phyloP scores from a whole-genome alignment of 2,329 filamentous ascomycete genomes.

The Fusarium brachygibbosum region DNA sequence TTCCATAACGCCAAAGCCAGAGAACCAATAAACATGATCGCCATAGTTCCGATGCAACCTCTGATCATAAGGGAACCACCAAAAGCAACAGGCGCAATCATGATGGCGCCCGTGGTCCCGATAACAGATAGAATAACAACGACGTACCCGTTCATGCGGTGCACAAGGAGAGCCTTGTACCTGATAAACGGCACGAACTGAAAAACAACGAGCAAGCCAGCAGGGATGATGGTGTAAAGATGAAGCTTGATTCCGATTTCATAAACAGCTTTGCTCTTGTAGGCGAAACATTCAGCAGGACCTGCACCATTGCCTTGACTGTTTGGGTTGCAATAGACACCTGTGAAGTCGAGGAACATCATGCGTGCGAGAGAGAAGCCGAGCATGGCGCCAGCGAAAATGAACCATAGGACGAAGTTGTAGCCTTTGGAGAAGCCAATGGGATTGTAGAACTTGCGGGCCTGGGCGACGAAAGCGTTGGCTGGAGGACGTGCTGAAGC shows the following conservation, averaged over 20 bases:
- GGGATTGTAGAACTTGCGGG: slow-evolving; percentile 56
- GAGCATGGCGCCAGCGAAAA: slow-evolving; percentile 58
- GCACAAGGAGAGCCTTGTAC: slow-evolving; percentile 64
- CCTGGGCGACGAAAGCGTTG: slow-evolving; percentile 15
- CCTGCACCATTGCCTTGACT: background rate
- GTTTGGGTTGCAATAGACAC: slow-evolving; percentile 25
- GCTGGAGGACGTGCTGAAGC: slow-evolving; percentile 7
- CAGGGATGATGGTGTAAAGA: slow-evolving; percentile 60
- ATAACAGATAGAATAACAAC: slow-evolving; percentile 63
- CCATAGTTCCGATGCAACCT: slow-evolving; percentile 57
- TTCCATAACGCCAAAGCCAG: slow-evolving; percentile 66
- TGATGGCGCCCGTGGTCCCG: slow-evolving; percentile 62
- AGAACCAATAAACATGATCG: slow-evolving; percentile 59
- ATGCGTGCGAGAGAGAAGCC: slow-evolving; percentile 35
- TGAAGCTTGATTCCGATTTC: slow-evolving; percentile 61
- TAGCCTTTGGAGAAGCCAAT: slow-evolving; percentile 65
- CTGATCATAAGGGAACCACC: slow-evolving; percentile 67
- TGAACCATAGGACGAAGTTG: slow-evolving; percentile 63
- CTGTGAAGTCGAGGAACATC: slow-evolving; percentile 40
- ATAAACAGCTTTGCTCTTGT: slow-evolving; percentile 18
- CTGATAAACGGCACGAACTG: slow-evolving; percentile 64
- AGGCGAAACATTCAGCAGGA: slow-evolving; percentile 29
- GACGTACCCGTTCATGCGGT: slow-evolving; percentile 72
- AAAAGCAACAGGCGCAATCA: slow-evolving; percentile 65
- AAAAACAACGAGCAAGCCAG: slow-evolving; percentile 57